Evolutionary conservation across 2,329 filamentous ascomycete species (phyloP).

Genomic region (Claviceps monticola): DNA sequence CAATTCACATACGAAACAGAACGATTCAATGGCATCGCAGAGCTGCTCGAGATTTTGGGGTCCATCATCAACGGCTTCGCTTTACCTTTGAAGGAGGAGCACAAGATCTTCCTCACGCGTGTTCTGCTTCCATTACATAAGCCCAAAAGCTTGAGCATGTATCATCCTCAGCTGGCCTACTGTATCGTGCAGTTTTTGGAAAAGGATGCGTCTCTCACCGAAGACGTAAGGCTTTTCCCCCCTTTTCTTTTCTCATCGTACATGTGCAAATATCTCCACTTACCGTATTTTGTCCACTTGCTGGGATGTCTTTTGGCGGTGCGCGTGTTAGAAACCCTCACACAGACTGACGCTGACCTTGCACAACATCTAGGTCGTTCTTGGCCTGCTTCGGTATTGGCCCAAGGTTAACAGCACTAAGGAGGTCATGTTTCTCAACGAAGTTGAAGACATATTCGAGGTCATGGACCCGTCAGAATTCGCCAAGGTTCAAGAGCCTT

Average conservation of each 20-base stretch:
- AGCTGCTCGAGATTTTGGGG: constrained; percentile 88
- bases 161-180: constrained; percentile 94
- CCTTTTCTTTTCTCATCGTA: background rate
- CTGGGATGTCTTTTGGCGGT: background rate
- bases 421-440: constrained; percentile 98
- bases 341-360: background rate
- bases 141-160: constrained; percentile 98
- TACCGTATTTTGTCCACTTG: background rate
- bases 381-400: constrained; percentile 92
- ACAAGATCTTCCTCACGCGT: constrained; percentile 92
- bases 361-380: constrained; percentile 54
- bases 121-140: constrained; percentile 92
- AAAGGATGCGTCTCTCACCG: constrained; percentile 91
- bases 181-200: constrained; percentile 98
- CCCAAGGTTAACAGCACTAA: constrained; percentile 99
- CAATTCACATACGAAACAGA: constrained; percentile 99
- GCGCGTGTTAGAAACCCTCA: no score
- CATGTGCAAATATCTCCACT: background rate
- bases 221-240: constrained; percentile 50
- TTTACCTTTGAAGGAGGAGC: constrained; percentile 90
- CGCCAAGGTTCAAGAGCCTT: constrained; percentile 91
- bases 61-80: constrained; percentile 99
- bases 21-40: constrained; percentile 94
- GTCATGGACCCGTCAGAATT: constrained; percentile 99
- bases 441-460: constrained; percentile 98